phyloP scores from a whole-genome alignment of 176 grass and related monocot genomes.

The Carex parvula region DNA sequence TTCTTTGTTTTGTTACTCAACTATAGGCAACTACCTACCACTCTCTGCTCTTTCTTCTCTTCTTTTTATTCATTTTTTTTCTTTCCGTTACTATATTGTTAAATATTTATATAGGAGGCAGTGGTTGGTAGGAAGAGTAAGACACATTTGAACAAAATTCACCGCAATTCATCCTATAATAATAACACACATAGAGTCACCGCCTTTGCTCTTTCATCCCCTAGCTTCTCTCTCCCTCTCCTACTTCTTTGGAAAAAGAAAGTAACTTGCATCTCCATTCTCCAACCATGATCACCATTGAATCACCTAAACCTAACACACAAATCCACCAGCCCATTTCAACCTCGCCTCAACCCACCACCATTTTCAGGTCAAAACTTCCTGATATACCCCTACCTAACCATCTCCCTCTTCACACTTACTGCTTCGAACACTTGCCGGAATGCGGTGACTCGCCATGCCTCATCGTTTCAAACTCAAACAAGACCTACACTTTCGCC shows the following conservation, averaged over 20 bases:
- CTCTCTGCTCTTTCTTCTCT: too few relatives aligned
- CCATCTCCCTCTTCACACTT: slow-evolving; percentile 44
- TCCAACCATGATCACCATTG: slow-evolving; percentile 38
- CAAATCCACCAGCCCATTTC: slow-evolving; percentile 7
- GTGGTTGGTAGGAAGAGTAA: too few relatives aligned
- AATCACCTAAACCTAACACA: slow-evolving; percentile 18
- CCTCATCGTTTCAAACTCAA: slow-evolving; percentile 26
- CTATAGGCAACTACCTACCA: neutral
- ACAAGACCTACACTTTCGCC: slow-evolving; percentile 28
- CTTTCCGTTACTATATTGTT: neutral
- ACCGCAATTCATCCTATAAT: too few relatives aligned
- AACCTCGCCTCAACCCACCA: neutral
- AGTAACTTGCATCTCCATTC: neutral
- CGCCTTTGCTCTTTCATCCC: neutral
- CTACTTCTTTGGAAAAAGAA: neutral
- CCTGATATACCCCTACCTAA: slow-evolving; percentile 35
- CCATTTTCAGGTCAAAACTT: slow-evolving; percentile 34
- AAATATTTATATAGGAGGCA: neutral
- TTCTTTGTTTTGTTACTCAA: neutral
- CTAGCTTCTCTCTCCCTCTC: neutral
- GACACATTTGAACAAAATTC: neutral
- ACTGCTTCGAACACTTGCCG: slow-evolving; percentile 36
- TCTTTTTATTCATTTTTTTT: neutral
- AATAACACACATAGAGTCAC: neutral
- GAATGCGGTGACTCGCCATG: slow-evolving; percentile 30